Percentiles rank a stretch among this genome's conserved stretches.
Evolutionary conservation across 768 basidiomycete species (phyloP).

Genomic region (Naganishia randhawae): DNA sequence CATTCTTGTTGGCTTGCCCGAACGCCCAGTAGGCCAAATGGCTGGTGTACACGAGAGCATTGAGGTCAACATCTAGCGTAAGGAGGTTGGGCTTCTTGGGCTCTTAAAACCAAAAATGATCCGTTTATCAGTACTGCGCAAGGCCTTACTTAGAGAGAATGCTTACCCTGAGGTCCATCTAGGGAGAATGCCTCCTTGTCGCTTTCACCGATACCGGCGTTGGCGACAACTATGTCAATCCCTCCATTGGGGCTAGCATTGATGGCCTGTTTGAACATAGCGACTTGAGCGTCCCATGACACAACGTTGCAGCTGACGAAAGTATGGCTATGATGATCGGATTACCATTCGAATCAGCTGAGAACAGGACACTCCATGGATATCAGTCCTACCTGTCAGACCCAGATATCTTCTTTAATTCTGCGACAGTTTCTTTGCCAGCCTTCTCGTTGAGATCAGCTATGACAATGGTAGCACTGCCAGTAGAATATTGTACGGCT

Average conservation of each 20-base stretch:
- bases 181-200: slow-evolving; percentile 14
- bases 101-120: neutral
- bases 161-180: slow-evolving; percentile 8
- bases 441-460: slow-evolving; percentile 28
- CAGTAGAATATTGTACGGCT: neutral
- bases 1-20: slow-evolving; percentile 4
- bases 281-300: slow-evolving; percentile 27
- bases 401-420: slow-evolving; percentile 22
- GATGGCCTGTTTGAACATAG: slow-evolving; percentile 28
- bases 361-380: neutral
- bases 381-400: slow-evolving; percentile 11
- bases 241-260: slow-evolving; percentile 7
- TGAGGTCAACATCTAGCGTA: slow-evolving; percentile 29
- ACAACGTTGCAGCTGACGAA: slow-evolving; percentile 27
- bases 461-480: slow-evolving; percentile 24
- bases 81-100: slow-evolving; percentile 25
- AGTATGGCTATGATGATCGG: slow-evolving; percentile 8
- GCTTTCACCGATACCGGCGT: slow-evolving; percentile 30
- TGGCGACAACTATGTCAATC: slow-evolving; percentile 28
- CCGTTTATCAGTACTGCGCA: neutral
- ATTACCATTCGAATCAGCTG: neutral
- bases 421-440: slow-evolving; percentile 21
- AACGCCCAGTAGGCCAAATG: slow-evolving; percentile 30
- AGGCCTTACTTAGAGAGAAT: neutral
- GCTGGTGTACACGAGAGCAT: slow-evolving; percentile 26